Evolutionary conservation across 2,329 filamentous ascomycete genomes (phyloP).

Genomic region (Calonectria pseudoreteaudii): DNA sequence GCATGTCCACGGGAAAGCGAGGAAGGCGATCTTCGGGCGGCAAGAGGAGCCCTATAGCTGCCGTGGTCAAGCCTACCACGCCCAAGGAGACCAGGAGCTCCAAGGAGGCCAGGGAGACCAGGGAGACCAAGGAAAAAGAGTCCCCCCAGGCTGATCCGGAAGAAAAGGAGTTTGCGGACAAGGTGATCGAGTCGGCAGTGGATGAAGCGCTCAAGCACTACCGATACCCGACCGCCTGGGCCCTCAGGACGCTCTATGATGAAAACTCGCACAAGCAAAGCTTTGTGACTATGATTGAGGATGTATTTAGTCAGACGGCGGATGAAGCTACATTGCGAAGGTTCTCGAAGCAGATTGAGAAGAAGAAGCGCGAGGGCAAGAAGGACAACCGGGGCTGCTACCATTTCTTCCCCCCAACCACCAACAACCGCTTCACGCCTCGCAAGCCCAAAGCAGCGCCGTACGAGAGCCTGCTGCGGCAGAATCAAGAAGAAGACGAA

Average conservation of each 20-base stretch:
- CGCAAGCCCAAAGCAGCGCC: constrained; percentile 62
- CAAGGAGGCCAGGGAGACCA: constrained; percentile 31
- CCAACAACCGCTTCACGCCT: constrained; percentile 55
- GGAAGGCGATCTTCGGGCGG: constrained; percentile 39
- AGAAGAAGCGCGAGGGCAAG: constrained; percentile 69
- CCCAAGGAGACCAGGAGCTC: constrained; percentile 15
- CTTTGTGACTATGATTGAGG: constrained; percentile 69
- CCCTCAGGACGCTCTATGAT: constrained; percentile 70
- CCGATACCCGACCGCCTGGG: constrained; percentile 72
- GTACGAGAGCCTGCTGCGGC: constrained; percentile 59
- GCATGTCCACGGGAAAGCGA: constrained; percentile 47
- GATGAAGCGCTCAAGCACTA: constrained; percentile 67
- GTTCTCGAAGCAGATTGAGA: constrained; percentile 63
- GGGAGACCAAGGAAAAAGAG: constrained; percentile 30
- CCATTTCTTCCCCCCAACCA: constrained; percentile 65
- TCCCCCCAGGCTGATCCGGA: constrained; percentile 39
- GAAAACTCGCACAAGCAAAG: constrained; percentile 63
- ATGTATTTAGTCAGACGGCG: constrained; percentile 69
- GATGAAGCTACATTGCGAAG: constrained; percentile 62
- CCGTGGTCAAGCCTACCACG: constrained; percentile 35
- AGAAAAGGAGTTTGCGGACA: constrained; percentile 61
- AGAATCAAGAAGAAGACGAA: constrained; percentile 41
- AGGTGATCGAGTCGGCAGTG: constrained; percentile 68
- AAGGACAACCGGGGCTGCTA: constrained; percentile 63
- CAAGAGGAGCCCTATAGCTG: constrained; percentile 35